These are phyloP conservation scores for Eragrostis tef DNA, from an alignment of 202 grass and related monocot genomes.

Conservation along the genomic window DNA sequence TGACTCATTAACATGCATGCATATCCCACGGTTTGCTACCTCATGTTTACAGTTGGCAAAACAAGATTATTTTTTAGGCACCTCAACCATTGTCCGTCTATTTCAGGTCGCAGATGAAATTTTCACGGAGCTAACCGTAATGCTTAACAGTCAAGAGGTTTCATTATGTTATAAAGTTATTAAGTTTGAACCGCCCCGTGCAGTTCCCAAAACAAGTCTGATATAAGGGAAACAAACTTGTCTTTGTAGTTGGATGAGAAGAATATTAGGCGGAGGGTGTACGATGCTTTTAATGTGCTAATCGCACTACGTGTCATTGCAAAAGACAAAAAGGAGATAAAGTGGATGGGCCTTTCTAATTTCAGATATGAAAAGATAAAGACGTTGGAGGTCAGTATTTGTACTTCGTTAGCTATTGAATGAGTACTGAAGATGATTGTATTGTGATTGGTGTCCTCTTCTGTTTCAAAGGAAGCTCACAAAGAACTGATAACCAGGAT, in stretches of 20 bases:
- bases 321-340: slow-evolving; percentile 93
- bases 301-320: slow-evolving; percentile 88
- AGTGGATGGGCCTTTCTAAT: slow-evolving; percentile 85
- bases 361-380: slow-evolving; percentile 64
- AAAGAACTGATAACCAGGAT: slow-evolving; percentile 63
- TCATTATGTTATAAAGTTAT: slow-evolving; percentile 43
- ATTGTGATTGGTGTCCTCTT: slow-evolving; percentile 29
- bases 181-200: slow-evolving; percentile 20
- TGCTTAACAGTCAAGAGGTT: slow-evolving; percentile 67
- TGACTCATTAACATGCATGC: not conserved
- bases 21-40: too few relatives aligned
- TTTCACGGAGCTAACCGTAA: slow-evolving; percentile 63
- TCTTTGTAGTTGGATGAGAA: slow-evolving; percentile 90
- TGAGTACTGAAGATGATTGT: slow-evolving; percentile 13
- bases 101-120: slow-evolving; percentile 94
- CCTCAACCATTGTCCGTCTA: slow-evolving; percentile 35
- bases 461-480: slow-evolving; percentile 60
- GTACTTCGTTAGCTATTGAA: slow-evolving; percentile 33
- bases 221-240: slow-evolving; percentile 38
- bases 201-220: slow-evolving; percentile 3
- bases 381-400: slow-evolving; percentile 75
- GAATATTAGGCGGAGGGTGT: slow-evolving; percentile 90
- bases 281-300: slow-evolving; percentile 98
- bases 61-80: slow-evolving; percentile 19
- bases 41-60: too few relatives aligned